phyloP scores from a whole-genome alignment of 2,329 filamentous ascomycete genomes.

The Fusarium pseudocircinatum region DNA sequence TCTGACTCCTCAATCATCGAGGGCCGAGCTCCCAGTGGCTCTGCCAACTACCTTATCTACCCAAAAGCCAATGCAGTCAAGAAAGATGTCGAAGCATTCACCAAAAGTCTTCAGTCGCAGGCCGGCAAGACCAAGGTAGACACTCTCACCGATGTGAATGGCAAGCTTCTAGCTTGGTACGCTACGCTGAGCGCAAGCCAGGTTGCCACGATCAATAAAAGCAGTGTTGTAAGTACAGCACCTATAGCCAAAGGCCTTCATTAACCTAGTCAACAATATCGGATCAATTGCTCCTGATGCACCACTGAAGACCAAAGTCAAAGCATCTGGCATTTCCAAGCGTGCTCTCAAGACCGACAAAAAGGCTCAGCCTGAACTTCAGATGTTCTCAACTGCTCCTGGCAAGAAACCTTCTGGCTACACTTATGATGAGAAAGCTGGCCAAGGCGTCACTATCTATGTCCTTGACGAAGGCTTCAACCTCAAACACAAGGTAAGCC shows the following conservation, averaged over 20 bases:
- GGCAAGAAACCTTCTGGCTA: neutral
- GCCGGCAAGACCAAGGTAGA: neutral
- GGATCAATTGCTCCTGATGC: neutral
- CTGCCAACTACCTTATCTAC: neutral
- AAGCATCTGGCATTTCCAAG: neutral
- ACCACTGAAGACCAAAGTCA: fast-evolving
- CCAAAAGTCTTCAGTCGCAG: neutral
- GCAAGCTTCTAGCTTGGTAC: neutral
- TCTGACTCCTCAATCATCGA: neutral
- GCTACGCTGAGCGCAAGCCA: neutral
- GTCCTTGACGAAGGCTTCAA: neutral
- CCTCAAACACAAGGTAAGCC: neutral
- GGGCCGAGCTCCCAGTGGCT: neutral
- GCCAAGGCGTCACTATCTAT: neutral
- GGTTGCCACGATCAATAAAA: neutral
- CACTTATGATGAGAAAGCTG: neutral
- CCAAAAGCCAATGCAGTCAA: neutral
- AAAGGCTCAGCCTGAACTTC: neutral
- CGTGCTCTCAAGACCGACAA: neutral
- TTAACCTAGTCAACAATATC: neutral
- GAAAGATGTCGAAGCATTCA: neutral
- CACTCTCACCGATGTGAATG: neutral
- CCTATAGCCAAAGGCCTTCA: fast-evolving
- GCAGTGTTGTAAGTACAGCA: neutral
- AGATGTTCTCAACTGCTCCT: neutral